Evolutionary conservation across 2,329 filamentous ascomycete genomes (phyloP).

Genomic region (Teratosphaeriaceae sp.): DNA sequence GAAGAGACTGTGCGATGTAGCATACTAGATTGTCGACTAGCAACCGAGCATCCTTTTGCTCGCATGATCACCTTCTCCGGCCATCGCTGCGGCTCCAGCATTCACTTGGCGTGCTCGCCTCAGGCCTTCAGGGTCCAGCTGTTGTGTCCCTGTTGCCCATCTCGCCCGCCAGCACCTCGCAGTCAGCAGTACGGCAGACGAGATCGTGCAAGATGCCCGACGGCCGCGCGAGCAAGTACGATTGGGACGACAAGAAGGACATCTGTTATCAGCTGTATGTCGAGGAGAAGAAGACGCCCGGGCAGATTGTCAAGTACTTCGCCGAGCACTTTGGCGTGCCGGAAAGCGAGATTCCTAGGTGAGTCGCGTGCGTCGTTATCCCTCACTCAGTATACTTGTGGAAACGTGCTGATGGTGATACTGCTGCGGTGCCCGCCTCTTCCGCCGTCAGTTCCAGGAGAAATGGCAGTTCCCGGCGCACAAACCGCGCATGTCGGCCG

Average conservation of each 20-base stretch:
- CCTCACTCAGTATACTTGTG: neutral
- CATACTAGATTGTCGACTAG: too few species aligned
- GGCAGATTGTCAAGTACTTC: constrained; percentile 70
- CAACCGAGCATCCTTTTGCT: too few species aligned
- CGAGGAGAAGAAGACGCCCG: constrained; percentile 63
- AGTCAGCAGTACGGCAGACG: neutral
- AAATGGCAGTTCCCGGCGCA: constrained; percentile 64
- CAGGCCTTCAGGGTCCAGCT: too few species aligned
- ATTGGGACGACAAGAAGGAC: constrained; percentile 48
- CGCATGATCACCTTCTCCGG: too few species aligned
- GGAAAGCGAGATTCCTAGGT: constrained; percentile 61
- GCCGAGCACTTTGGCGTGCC: constrained; percentile 31
- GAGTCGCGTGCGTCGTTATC: constrained; percentile 20
- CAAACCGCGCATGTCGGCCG: constrained; percentile 62
- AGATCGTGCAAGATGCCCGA: neutral
- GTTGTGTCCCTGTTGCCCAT: neutral
- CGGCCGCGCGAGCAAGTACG: constrained; percentile 5
- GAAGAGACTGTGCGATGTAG: too few species aligned
- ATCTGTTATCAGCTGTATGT: constrained; percentile 69
- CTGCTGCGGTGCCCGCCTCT: constrained; percentile 10
- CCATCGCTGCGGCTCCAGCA: too few species aligned
- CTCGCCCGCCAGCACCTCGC: neutral
- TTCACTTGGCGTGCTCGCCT: too few species aligned
- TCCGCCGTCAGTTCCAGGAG: constrained; percentile 24
- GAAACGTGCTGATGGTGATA: neutral